Base-by-base conservation (phyloP, 2,329 filamentous ascomycete species). In the Colletotrichum cordylinicola region DNA sequence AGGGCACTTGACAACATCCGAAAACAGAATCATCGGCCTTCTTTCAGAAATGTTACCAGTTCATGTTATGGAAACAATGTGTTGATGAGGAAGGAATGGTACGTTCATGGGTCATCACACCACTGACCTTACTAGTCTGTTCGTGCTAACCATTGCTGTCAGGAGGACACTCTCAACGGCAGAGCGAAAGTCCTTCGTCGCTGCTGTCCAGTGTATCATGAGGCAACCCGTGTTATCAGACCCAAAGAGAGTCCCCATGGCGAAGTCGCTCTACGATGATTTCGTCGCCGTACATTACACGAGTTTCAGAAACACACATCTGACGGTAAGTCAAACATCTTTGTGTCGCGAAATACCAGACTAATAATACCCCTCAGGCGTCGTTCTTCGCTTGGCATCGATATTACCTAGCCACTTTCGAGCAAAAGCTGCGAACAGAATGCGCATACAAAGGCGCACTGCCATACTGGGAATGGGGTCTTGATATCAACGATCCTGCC, bases 121-220 rank as follows among this genome's bases (percentile, higher is more conserved):
- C 0, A 16, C 10, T 2, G 15, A 15, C n/a, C 2, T 18, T 0
- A 33, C 0, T 39, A 2, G 9, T 29, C 0, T 15, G 0, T 7
- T 12, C 8, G 2, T 2, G 12, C 61, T 64, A 29, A 64, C 0
- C 9, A n/a, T 6, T 1, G 1, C 2, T 21, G 4, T 4, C 2
- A 79, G 80, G 80, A 69, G 80, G 29, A 73, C 76, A 15, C 78
- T 82, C 2, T 72, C 79, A 24, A 76, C 66, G 2, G 39, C 39
- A 10, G 74, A 80, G 33, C 79, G 79, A 13, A 79, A 78, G 52
- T 70, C 76, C 0, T 82, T 81, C 74, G 78, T 81, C 60, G 66
- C 72, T 3, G 82, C 81, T 9, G 81, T 83, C 12, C 77, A 80
- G 33, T 83, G 82, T 58, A 72, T 83, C 6, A 79, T 78, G 70